Conservation (phyloP, 1,284 basidiomycete genomes). For the Lentinus polychrous region DNA sequence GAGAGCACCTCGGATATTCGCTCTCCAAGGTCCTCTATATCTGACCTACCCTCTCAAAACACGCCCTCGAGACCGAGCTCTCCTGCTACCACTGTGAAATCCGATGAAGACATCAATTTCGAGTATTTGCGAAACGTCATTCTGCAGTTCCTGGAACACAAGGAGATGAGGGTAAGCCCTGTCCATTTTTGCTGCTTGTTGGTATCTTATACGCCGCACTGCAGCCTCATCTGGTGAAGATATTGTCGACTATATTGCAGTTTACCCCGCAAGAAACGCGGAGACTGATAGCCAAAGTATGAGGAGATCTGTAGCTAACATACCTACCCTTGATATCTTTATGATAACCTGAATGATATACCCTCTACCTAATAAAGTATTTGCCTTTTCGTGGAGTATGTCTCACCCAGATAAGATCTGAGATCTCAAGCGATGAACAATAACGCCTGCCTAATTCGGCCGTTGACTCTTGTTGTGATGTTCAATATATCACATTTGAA, state of each 20-base stretch:
- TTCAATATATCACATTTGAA: too few species aligned
- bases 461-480: too few species aligned
- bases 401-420: too few species aligned
- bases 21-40: conserved; percentile 40
- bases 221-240: conserved; percentile 83
- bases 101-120: conserved; percentile 90
- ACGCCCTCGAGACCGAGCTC: conserved; percentile 37
- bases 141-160: conserved; percentile 86
- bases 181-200: conserved; percentile 18
- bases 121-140: conserved; percentile 94
- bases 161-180: conserved; percentile 73
- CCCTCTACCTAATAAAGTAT: too few species aligned
- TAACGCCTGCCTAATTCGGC: too few species aligned
- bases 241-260: conserved; percentile 83
- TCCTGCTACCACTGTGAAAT: conserved; percentile 26
- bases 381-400: too few species aligned
- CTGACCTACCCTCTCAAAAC: conserved; percentile 30
- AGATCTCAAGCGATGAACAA: too few species aligned
- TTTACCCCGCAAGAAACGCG: conserved; percentile 94
- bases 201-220: not conserved
- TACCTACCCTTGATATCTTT: not conserved
- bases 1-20: conserved; percentile 34
- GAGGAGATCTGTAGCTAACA: not conserved
- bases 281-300: conserved; percentile 42
- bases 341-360: too few species aligned